Evolutionary conservation across 371 early-diverging fungal genomes (phyloP), one percentile per base, ranked within the genome.

Genomic region (Rhizopus arrhizus): DNA sequence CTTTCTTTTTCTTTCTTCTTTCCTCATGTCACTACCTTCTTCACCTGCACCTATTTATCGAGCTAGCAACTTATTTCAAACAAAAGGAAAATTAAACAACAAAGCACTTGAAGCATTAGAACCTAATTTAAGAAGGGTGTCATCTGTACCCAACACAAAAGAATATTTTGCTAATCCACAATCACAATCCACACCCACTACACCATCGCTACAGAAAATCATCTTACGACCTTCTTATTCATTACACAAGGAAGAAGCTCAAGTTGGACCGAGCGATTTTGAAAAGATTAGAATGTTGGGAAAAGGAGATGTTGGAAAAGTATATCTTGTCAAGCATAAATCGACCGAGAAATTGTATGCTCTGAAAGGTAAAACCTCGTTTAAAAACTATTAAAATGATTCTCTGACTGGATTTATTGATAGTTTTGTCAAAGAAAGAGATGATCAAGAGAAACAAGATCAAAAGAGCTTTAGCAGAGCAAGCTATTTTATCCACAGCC

Each of bases 361-460:
- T 96, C 11, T 92, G 95, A 93, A 97, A 97, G 83, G 87, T 62
- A 13, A 8, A 6, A 16, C 34, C 13, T n/a, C 3, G n/a, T 43
- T 43, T n/a, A 43, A 43, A 22, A 22, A 22, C 22, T 22, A 22
- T 0, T 22, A 2, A 2, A 2, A 22, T 22, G 22, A 22, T 22
- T 22, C 22, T 22, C 22, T 22, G 22, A 22, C 22, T 22, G 1
- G 22, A 22, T 22, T 2, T 22, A 2, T 6, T n/a, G 29, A n/a
- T 48, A 59, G 59, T 59, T 12, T 69, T 97, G 47, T 91, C 91
- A 32, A 97, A 97, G 84, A 80, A 85, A 53, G 98, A 95, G 69
- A 97, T 96, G 98, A 81, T 97, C 54, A 89, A 89, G 65, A 85
- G 96, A 52, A 94, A 96, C 72, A 97, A 97, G 80, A 89, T 97